These are phyloP conservation scores for Diaporthe longicolla DNA, from an alignment of 2,329 filamentous ascomycete species.

Conservation along the genomic window DNA sequence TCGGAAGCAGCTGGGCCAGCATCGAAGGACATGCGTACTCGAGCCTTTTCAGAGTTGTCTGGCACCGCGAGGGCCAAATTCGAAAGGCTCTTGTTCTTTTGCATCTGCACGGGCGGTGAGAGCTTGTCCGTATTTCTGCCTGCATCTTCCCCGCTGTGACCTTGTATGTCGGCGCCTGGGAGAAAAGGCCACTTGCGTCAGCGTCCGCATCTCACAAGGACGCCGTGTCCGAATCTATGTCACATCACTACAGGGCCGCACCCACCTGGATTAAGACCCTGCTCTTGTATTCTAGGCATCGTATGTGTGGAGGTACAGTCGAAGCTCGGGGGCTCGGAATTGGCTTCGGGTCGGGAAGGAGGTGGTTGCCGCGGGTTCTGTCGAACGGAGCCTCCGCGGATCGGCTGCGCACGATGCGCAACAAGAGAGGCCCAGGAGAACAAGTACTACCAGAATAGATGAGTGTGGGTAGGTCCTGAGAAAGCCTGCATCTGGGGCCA, in stretches of 20 bases:
- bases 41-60: conserved; percentile 69
- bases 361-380: conserved; percentile 2
- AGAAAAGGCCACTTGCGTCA: conserved; percentile 43
- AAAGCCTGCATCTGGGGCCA: conserved; percentile 35
- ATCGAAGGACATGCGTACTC: conserved; percentile 84
- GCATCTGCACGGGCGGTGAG: conserved; percentile 64
- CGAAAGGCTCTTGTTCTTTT: conserved; percentile 77
- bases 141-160: conserved; percentile 55
- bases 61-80: conserved; percentile 65
- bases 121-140: conserved; percentile 59
- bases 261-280: conserved; percentile 59
- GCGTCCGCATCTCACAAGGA: conserved; percentile 27
- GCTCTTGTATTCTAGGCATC: conserved; percentile 62
- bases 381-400: conserved; percentile 8
- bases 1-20: conserved; percentile 72
- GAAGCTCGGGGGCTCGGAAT: not conserved
- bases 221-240: conserved; percentile 28
- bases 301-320: conserved; percentile 50
- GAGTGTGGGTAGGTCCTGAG: not conserved
- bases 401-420: conserved; percentile 11
- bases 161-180: conserved; percentile 57
- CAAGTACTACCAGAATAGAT: conserved; percentile 1
- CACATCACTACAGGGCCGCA: conserved; percentile 40
- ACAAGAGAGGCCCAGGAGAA: conserved; percentile 14
- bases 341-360: conserved; percentile 22